Evolutionary conservation across 2,329 filamentous ascomycete genomes (phyloP), one percentile per base, ranked within the genome.

Genomic region (Penicillium brevicompactum): DNA sequence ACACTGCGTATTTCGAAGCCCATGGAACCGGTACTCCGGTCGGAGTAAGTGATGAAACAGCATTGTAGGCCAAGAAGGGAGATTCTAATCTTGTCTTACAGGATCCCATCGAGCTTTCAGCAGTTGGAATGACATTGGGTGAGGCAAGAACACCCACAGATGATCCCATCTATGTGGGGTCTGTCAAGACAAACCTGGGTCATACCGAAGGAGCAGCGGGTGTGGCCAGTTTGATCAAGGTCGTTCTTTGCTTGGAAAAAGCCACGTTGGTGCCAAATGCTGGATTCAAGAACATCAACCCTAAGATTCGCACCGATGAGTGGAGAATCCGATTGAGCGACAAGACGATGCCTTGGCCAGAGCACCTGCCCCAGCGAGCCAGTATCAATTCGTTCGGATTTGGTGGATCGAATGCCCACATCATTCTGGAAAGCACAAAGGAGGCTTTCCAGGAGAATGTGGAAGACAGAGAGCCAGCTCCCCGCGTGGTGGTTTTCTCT

Each of bases 191-290:
- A 13, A 67, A 71, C 14, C 51, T 72, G 13, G 81, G 81, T 16
- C 81, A 84, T 58, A 77, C 77, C 0, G 81, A 83, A 62, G 78
- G 78, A 8, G 74, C 77, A 1, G 79, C 80, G 2, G 81, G 81
- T 0, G 63, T 83, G 14, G 80, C 80, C 0, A 78, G 78, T 7
- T 49, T 83, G 7, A 67, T 83, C 18, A 81, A 80, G 60, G 72
- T 76, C 0, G 60, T 79, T 0, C 65, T 77, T 24, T 68, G 72
- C 41, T 70, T 82, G 62, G 72, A 76, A 46, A 66, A 79, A 32
- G 67, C 65, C 7, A 57, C 57, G 1, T 61, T 82, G 2, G 75
- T 77, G 0, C 76, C 77, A 1, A 81, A 81, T 50, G 66, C 79
- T 7, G 76, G 78, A 40, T 69, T 81, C 31, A 55, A 75, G 1